phyloP scores from a whole-genome alignment of 441 rosid genomes.

The Capsella rubella region DNA sequence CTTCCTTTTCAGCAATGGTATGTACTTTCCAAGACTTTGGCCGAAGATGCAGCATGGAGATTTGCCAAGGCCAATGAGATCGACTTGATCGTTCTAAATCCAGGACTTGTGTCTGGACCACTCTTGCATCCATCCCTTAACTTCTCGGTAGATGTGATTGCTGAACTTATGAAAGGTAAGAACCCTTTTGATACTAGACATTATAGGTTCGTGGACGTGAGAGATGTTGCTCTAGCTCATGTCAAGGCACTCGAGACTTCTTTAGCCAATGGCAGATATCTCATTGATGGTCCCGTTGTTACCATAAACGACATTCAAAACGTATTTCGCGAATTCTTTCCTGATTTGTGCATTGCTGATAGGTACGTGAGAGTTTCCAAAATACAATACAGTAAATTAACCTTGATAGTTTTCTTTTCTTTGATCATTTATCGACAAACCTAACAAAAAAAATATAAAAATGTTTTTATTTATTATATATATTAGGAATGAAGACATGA shows the following conservation, averaged over 20 bases:
- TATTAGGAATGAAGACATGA: slow-evolving; percentile 18
- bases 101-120: slow-evolving; percentile 87
- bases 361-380: slow-evolving; percentile 48
- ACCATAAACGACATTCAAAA: slow-evolving; percentile 44
- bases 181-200: slow-evolving; percentile 10
- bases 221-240: slow-evolving; percentile 73
- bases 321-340: slow-evolving; percentile 48
- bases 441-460: not conserved
- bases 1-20: slow-evolving; percentile 68
- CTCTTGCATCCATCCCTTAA: slow-evolving; percentile 55
- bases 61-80: slow-evolving; percentile 72
- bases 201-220: slow-evolving; percentile 56
- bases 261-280: slow-evolving; percentile 63
- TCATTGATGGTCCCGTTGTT: slow-evolving; percentile 41
- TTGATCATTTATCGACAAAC: slow-evolving; percentile 6
- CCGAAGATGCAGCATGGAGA: slow-evolving; percentile 83
- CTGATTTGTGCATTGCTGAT: slow-evolving; percentile 46
- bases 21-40: slow-evolving; percentile 77
- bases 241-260: slow-evolving; percentile 61
- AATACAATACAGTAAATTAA: no score
- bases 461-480: not conserved
- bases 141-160: slow-evolving; percentile 43
- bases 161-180: slow-evolving; percentile 49
- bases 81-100: slow-evolving; percentile 75
- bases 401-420: slow-evolving; percentile 21